These are phyloP conservation scores for Pulveroboletus ravenelii DNA, from an alignment of 768 basidiomycete genomes.

Conservation along the genomic window DNA sequence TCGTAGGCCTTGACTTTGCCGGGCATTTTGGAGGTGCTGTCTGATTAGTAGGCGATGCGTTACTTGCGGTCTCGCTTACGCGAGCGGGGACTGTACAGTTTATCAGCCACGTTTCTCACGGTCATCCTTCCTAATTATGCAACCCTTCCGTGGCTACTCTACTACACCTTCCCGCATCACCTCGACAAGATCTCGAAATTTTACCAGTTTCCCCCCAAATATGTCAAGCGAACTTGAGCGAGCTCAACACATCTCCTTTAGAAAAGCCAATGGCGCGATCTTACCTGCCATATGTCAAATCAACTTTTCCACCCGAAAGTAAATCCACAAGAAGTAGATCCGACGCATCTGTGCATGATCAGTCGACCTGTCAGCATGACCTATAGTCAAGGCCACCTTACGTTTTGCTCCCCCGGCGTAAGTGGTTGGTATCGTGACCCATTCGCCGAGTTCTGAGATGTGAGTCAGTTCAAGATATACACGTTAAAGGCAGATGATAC, in stretches of 20 bases:
- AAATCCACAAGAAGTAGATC: constrained; percentile 79
- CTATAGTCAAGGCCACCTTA: constrained; percentile 25
- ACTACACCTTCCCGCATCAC: neutral
- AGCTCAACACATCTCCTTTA: neutral
- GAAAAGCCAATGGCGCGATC: neutral
- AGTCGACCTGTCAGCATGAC: neutral
- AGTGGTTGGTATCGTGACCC: constrained; percentile 88
- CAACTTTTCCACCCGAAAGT: constrained; percentile 76
- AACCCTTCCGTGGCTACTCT: neutral
- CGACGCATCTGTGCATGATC: constrained; percentile 51
- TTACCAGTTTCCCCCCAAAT: constrained; percentile 62
- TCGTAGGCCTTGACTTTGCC: constrained; percentile 95
- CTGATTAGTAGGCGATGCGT: constrained; percentile 32
- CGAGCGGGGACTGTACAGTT: constrained; percentile 37
- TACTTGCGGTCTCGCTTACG: constrained; percentile 27
- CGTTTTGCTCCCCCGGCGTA: constrained; percentile 97
- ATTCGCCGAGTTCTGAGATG: constrained; percentile 74
- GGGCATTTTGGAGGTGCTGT: constrained; percentile 57
- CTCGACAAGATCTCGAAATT: constrained; percentile 50
- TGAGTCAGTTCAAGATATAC: constrained; percentile 7
- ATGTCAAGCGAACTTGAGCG: constrained; percentile 56
- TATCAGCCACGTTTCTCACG: constrained; percentile 40
- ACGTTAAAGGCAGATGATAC: neutral
- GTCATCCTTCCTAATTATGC: neutral
- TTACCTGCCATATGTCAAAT: constrained; percentile 37